Percentiles rank a stretch among this genome's conserved stretches.
Evolutionary conservation across 306 rosid genomes (phyloP).

Genomic region (Sindora glabra): DNA sequence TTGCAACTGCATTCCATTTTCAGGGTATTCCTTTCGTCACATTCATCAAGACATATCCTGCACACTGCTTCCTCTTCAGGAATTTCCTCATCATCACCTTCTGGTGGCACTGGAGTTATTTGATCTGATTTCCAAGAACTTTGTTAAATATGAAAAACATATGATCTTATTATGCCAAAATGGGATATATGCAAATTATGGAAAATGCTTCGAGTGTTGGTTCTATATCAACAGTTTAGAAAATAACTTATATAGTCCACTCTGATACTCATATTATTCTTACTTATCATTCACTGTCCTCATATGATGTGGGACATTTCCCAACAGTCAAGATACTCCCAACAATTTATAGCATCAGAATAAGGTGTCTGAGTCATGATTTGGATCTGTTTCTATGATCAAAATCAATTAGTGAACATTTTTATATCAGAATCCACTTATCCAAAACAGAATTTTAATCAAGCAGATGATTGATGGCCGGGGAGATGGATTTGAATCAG

Average conservation of each 20-base stretch:
- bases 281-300: background rate
- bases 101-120: constrained; percentile 56
- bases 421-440: background rate
- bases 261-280: background rate
- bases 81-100: constrained; percentile 76
- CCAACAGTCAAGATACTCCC: background rate
- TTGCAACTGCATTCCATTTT: constrained; percentile 99
- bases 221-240: background rate
- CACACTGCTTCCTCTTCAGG: constrained; percentile 99
- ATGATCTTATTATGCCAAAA: no score
- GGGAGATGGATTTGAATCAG: background rate
- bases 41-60: constrained; percentile 82
- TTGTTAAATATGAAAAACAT: background rate
- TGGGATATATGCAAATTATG: background rate
- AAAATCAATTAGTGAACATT: background rate
- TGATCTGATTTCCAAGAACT: constrained; percentile 51
- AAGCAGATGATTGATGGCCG: background rate
- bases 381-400: background rate
- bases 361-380: background rate
- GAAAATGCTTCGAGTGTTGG: background rate
- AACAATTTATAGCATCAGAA: background rate
- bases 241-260: background rate
- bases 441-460: background rate
- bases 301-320: constrained; percentile 1
- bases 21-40: constrained; percentile 80